Base-by-base conservation (phyloP, 1,284 basidiomycete species). In the Coniophora puteana region DNA sequence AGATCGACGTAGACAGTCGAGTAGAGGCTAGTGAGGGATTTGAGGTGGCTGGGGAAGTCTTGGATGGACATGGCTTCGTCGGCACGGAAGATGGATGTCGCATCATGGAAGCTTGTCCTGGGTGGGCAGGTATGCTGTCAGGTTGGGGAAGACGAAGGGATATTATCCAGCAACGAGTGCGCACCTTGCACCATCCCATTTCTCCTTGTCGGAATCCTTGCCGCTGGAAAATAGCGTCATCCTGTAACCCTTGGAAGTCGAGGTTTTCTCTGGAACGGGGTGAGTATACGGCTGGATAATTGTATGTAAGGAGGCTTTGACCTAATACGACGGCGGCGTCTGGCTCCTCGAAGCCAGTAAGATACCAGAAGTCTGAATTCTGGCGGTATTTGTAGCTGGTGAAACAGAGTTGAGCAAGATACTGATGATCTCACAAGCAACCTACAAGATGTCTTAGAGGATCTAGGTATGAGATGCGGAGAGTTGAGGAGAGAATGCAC, bases 341-440 rank as follows among this genome's bases (percentile, higher is more conserved):
- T 0, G 93, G 90, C 61, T 98, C 95, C 47, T 93, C 82, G 56
- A 96, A 96, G 5, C 96, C 95, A 0, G 94, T 94, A 10, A 97
- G 71, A 59, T 97, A 97, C 84, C 83, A 90, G 60, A 95, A 93
- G 63, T 95, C 86, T 31, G 92, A 94, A 1, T 83, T 80, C 64
- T 97, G 95, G 27, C 95, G 80, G 59, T 92, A 98, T 61, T 93
- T 93, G 73, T 97, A 97, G 62, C 93, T 95, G 49, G 23, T 48
- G 56, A 45, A 39, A 34, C 12, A 32, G 41, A 13, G 13, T 28
- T 27, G 35, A 22, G n/a, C 29, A 13, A 24, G 14, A 36, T 43
- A 23, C 16, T 27, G 24, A 18, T 14, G 32, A 12, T 34, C 21
- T 17, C 28, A 14, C 21, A 39, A 12, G 24, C n/a, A 26, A 57